phyloP scores from a whole-genome alignment of 371 early-diverging fungal genomes.

The Lichtheimia ornata region DNA sequence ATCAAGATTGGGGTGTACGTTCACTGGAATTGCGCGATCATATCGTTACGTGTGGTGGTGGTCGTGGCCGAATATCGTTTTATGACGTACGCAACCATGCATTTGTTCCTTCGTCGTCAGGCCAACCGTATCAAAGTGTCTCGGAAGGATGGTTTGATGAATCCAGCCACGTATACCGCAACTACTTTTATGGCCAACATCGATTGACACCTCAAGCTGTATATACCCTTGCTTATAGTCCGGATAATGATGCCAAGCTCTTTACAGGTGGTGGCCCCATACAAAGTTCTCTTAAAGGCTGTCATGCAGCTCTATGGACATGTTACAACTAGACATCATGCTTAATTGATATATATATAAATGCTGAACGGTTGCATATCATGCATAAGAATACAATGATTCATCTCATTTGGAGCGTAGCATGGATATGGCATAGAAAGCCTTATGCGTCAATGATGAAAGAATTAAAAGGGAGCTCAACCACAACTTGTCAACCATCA shows the following conservation, averaged over 20 bases:
- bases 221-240: conserved; percentile 57
- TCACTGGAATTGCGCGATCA: conserved; percentile 51
- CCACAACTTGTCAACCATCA: too few relatives aligned
- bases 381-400: conserved; percentile 24
- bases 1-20: conserved; percentile 74
- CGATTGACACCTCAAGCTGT: conserved; percentile 51
- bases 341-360: background rate
- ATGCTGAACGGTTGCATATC: background rate
- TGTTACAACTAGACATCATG: conserved; percentile 13
- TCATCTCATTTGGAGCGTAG: conserved; percentile 36
- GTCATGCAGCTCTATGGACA: conserved; percentile 51
- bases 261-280: conserved; percentile 72
- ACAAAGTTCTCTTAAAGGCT: conserved; percentile 56
- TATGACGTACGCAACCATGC: conserved; percentile 50
- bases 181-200: conserved; percentile 26
- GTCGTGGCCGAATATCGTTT: conserved; percentile 45
- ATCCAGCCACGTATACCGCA: conserved; percentile 4
- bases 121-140: background rate
- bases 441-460: background rate
- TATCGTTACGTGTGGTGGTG: conserved; percentile 62
- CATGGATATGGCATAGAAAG: conserved; percentile 24
- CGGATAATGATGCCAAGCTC: conserved; percentile 36
- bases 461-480: too few relatives aligned
- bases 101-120: conserved; percentile 25
- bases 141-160: conserved; percentile 52